Base-by-base conservation (phyloP, 441 rosid species). In the Dalechampia spathulata region DNA sequence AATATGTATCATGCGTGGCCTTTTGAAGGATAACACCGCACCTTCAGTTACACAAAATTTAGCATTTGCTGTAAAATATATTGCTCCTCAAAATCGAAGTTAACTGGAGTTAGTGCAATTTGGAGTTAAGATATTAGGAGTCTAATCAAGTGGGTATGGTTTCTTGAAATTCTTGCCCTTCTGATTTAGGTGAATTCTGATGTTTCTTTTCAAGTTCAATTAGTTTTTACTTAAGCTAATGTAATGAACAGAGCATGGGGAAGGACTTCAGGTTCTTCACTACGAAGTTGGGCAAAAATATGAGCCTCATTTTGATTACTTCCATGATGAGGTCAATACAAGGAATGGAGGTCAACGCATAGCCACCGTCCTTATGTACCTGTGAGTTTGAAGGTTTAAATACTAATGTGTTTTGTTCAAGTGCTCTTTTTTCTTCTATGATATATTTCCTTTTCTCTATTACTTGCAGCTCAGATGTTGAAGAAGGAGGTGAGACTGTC, bases 401-500 rank as follows among this genome's bases (percentile, higher is more conserved):
- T 34, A 44, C 16, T 23, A 42, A n/a, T 25, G 21, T 20, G 27
- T 42, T 52, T 50, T 26, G 11, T 41, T 1, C 1, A 43, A 45
- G 52, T 25, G 15, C 34, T 30, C 34, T 30, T 17, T 43, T 3
- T 54, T 37, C 52, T 28, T 27, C 4, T 43, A 5, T 48, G 43
- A 36, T 30, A 30, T 30, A 8, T 30, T 22, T 43, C 47, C 34
- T 36, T 23, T 60, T 37, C 60, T 43, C 43, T 34, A 61, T 21
- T 34, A 36, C 30, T 12, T 65, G 60, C 82, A 93, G 96, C 67
- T 93, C 97, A 34, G 97, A 93, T 76, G 93, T 87, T 67, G 99
- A 90, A 76, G 95, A 93, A 85, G 99, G 97, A 25, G 99, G 99
- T 27, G 97, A 93, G 75, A 90, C 99, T 0, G 80, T 90, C 60